A percentile compares a stretch with the other conserved stretches of the same genome.
phyloP scores from a whole-genome alignment of 2,329 filamentous ascomycete species.

The Microcyclospora pomicola region DNA sequence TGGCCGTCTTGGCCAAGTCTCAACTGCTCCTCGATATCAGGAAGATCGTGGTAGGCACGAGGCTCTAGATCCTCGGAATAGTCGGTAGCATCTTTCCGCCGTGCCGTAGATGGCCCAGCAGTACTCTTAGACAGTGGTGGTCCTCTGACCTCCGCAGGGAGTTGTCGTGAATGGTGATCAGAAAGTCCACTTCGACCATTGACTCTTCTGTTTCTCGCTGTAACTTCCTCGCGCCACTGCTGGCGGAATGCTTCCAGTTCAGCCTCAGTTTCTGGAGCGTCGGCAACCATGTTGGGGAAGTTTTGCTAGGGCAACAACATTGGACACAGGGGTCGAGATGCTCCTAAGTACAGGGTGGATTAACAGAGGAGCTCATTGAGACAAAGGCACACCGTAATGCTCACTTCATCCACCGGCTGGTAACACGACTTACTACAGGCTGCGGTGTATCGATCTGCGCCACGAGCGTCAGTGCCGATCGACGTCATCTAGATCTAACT shows the following conservation, averaged over 20 bases:
- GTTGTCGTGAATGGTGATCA: background rate
- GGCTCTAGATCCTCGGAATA: conserved; percentile 28
- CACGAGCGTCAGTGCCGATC: background rate
- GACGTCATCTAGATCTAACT: background rate
- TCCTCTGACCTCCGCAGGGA: background rate
- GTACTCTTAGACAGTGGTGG: conserved; percentile 3
- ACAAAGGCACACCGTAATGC: too few species aligned
- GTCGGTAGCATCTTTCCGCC: conserved; percentile 17
- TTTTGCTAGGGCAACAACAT: background rate
- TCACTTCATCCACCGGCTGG: too few species aligned
- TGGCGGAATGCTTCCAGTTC: conserved; percentile 78
- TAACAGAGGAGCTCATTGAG: too few species aligned
- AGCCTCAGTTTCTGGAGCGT: conserved; percentile 28
- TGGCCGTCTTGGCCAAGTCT: conserved; percentile 27
- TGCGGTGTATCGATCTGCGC: background rate
- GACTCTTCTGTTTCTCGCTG: conserved; percentile 31
- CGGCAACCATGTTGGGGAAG: background rate
- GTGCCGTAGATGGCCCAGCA: conserved; percentile 11
- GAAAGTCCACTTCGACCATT: background rate
- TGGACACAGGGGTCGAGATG: too few species aligned
- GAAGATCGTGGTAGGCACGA: conserved; percentile 31
- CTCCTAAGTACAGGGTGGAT: too few species aligned
- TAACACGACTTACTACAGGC: background rate
- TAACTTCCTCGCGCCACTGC: conserved; percentile 75
- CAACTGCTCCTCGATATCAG: conserved; percentile 31